phyloP scores from a whole-genome alignment of 441 rosid species.

The Erysimum pusillum region DNA sequence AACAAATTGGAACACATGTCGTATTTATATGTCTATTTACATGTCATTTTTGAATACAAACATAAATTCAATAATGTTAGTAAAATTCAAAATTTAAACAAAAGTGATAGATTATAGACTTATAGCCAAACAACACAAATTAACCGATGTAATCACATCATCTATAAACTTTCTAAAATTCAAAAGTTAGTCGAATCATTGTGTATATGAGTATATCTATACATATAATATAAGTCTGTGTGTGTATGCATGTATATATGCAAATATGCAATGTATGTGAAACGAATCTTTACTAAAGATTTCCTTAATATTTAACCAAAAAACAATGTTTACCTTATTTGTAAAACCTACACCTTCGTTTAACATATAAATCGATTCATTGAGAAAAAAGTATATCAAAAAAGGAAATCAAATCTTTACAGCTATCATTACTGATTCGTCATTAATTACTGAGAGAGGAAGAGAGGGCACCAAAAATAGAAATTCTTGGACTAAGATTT shows the following conservation, averaged over 20 bases:
- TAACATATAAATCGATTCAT: conserved; percentile 3
- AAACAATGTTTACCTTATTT: background rate
- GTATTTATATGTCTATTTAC: background rate
- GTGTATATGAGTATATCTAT: background rate
- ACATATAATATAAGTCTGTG: background rate
- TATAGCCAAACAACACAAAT: background rate
- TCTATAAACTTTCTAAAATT: background rate
- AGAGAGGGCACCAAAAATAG: conserved; percentile 2
- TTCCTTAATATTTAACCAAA: background rate
- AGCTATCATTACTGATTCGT: background rate
- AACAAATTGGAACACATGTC: conserved; percentile 6
- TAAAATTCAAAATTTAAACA: background rate
- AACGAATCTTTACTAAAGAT: background rate
- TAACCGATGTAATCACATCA: background rate
- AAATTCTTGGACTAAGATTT: background rate
- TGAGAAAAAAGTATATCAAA: background rate
- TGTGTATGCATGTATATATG: background rate
- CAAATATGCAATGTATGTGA: no score
- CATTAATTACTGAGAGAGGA: conserved; percentile 2
- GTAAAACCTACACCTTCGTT: background rate
- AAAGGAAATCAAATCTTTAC: conserved; percentile 15
- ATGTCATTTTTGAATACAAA: background rate
- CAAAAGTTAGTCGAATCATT: background rate
- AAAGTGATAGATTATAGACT: background rate
- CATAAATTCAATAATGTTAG: background rate